These are phyloP conservation scores for Camelina sativa DNA, from an alignment of 345 rosid genomes.

Conservation along the genomic window DNA sequence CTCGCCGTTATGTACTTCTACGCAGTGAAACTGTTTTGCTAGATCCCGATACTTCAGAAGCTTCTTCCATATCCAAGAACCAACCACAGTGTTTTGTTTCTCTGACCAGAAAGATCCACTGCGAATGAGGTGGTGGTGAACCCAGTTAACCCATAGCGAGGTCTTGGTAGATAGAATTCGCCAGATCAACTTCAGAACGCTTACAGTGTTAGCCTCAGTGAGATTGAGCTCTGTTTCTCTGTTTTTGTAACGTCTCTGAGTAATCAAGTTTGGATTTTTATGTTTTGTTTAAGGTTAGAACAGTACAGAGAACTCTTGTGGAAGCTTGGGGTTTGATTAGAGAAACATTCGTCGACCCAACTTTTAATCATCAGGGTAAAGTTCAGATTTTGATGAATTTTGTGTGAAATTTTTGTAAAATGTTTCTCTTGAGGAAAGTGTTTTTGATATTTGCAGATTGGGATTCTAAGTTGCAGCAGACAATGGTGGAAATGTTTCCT, in stretches of 20 bases:
- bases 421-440: not conserved
- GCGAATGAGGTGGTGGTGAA: too few relatives aligned
- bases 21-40: too few relatives aligned
- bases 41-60: too few relatives aligned
- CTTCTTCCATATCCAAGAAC: too few relatives aligned
- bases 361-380: constrained; percentile 86
- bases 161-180: too few relatives aligned
- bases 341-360: constrained; percentile 87
- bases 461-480: constrained; percentile 88
- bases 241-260: constrained; percentile 8
- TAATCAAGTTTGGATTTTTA: not conserved
- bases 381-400: not conserved
- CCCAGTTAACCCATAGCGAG: too few relatives aligned
- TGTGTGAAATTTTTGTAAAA: constrained; percentile 3
- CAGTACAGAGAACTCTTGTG: constrained; percentile 90
- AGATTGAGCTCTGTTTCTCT: constrained; percentile 33
- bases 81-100: too few relatives aligned
- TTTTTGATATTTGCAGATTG: constrained; percentile 59
- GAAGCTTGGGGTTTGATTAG: constrained; percentile 96
- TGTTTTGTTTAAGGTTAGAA: constrained; percentile 62
- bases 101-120: too few relatives aligned
- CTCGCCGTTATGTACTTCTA: too few relatives aligned
- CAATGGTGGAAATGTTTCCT: constrained; percentile 91
- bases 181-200: too few relatives aligned
- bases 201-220: too few relatives aligned